These are phyloP conservation scores for Conticribra guillardii DNA, from an alignment of 108 stramenopile species.

Conservation along the genomic window DNA sequence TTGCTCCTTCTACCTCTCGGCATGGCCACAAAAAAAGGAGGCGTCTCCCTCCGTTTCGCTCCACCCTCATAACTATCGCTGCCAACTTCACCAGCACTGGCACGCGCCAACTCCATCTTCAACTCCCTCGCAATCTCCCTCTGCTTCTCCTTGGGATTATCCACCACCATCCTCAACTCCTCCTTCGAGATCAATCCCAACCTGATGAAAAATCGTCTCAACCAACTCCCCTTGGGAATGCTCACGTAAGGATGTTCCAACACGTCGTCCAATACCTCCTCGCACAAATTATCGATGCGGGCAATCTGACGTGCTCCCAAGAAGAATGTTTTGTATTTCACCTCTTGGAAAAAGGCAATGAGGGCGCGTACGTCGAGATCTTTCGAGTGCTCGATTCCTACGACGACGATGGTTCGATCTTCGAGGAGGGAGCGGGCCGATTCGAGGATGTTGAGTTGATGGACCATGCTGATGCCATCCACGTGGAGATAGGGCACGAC, in stretches of 20 bases:
- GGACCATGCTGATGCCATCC: slow-evolving; percentile 45
- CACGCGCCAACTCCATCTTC: not conserved
- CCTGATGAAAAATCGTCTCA: slow-evolving; percentile 32
- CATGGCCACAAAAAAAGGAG: slow-evolving; percentile 69
- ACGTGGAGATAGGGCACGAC: slow-evolving; percentile 68
- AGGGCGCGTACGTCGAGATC: slow-evolving; percentile 51
- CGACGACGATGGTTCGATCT: slow-evolving; percentile 49
- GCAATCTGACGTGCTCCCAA: slow-evolving; percentile 55
- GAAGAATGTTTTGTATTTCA: slow-evolving; percentile 64
- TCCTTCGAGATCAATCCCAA: slow-evolving; percentile 40
- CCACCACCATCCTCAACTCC: slow-evolving; percentile 36
- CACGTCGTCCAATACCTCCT: slow-evolving; percentile 57
- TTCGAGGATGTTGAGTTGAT: slow-evolving; percentile 52
- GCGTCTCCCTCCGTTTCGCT: slow-evolving; percentile 42
- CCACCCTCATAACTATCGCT: not conserved
- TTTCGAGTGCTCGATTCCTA: slow-evolving; percentile 57
- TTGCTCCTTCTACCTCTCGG: slow-evolving; percentile 53
- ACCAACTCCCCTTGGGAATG: slow-evolving; percentile 5
- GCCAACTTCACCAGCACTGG: not conserved
- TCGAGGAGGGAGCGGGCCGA: slow-evolving; percentile 39
- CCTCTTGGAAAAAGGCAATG: slow-evolving; percentile 51
- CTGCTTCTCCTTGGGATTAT: not conserved
- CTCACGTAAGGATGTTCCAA: slow-evolving; percentile 51
- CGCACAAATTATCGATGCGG: slow-evolving; percentile 60
- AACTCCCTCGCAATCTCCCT: not conserved